Evolutionary conservation across 2,329 filamentous ascomycete species (phyloP).

Genomic region (Pseudogymnoascus sp.): DNA sequence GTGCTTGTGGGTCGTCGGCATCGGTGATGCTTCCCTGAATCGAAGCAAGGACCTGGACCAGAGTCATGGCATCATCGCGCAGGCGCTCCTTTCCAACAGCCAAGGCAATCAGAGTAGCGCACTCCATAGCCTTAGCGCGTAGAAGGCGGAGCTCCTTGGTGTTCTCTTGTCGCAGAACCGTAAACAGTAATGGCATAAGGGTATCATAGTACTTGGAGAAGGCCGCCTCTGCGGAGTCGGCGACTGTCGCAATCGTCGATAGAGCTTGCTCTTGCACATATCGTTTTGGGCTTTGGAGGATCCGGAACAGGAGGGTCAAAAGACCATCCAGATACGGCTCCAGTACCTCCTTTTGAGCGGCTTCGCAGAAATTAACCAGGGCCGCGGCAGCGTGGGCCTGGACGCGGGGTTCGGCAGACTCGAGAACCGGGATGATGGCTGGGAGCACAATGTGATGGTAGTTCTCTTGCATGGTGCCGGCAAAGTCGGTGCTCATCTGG

Average conservation of each 20-base stretch:
- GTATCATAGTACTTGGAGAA: conserved; percentile 94
- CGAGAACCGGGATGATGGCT: conserved; percentile 85
- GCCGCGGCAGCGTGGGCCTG: conserved; percentile 97
- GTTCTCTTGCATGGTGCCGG: conserved; percentile 94
- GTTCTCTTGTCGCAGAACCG: conserved; percentile 79
- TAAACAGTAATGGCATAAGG: conserved; percentile 89
- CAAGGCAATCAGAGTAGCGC: conserved; percentile 88
- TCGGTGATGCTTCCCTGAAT: conserved; percentile 86
- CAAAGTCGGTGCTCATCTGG: conserved; percentile 99
- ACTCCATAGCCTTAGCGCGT: conserved; percentile 97
- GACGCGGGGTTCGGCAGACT: conserved; percentile 83
- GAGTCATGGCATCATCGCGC: conserved; percentile 73
- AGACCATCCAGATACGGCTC: conserved; percentile 91
- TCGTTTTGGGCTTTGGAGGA: conserved; percentile 84
- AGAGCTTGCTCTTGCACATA: conserved; percentile 97
- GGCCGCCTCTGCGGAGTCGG: conserved; percentile 92
- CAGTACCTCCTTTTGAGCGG: conserved; percentile 84
- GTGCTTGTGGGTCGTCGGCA: conserved; percentile 87
- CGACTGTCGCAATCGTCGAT: conserved; percentile 96
- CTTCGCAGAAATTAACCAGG: conserved; percentile 97
- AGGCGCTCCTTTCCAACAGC: conserved; percentile 92
- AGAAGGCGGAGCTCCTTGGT: conserved; percentile 89
- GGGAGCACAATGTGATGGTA: conserved; percentile 82
- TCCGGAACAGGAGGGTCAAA: conserved; percentile 73
- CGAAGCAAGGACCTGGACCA: conserved; percentile 78